A percentile compares a stretch with the other conserved stretches of the same genome.
Evolutionary conservation across 257 asterid species (phyloP).

Genomic region (Salvia rosmarinus): DNA sequence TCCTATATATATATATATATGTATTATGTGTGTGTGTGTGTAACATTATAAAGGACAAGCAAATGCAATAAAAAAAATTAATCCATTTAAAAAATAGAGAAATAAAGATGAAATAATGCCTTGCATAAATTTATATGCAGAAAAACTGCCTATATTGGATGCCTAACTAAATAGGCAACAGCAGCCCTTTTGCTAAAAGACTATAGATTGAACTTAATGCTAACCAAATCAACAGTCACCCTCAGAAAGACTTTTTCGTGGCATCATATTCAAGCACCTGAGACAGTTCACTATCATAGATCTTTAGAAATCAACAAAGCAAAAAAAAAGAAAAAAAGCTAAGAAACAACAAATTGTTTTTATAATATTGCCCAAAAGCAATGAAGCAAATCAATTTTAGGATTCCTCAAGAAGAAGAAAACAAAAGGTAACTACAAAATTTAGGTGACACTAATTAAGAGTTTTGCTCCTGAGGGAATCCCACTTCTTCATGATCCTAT

Average conservation of each 20-base stretch:
- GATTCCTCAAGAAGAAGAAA: not conserved
- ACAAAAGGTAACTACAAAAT: not conserved
- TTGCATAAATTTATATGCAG: not conserved
- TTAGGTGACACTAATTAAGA: not conserved
- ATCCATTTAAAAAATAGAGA: not conserved
- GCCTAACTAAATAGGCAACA: not conserved
- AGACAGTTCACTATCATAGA: not conserved
- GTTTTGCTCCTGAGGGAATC: not conserved
- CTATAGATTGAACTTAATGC: not conserved
- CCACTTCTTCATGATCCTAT: too few species aligned
- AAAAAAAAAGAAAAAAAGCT: not conserved
- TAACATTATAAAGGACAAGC: not conserved
- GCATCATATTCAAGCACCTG: not conserved
- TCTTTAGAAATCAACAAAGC: not conserved
- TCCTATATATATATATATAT: too few species aligned
- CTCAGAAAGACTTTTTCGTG: not conserved
- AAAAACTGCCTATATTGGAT: not conserved
- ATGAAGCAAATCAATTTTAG: not conserved
- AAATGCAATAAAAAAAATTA: not conserved
- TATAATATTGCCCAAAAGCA: not conserved
- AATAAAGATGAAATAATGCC: not conserved
- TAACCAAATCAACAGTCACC: not conserved
- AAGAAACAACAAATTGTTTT: not conserved
- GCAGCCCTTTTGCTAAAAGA: not conserved
- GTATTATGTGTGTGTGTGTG: too few species aligned